Conservation (phyloP, 1,284 basidiomycete species). For the Neonothopanus nambi region DNA sequence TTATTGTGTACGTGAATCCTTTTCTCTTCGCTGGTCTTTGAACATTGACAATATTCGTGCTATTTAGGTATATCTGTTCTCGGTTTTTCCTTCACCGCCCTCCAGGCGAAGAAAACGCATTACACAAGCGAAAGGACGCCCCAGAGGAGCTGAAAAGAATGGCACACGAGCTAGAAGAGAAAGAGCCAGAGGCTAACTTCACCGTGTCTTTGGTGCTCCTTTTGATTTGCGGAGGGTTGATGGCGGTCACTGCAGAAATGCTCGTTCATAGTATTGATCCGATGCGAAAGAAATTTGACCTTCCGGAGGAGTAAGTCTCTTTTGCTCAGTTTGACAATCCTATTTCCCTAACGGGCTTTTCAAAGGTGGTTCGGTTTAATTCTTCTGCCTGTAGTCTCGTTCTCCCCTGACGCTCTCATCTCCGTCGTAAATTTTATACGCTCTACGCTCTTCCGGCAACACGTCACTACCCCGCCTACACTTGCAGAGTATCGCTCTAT, state of each 20-base stretch:
- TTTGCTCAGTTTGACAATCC: not conserved
- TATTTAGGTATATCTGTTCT: constrained; percentile 57
- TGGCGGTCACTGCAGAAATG: constrained; percentile 69
- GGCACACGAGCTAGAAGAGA: constrained; percentile 39
- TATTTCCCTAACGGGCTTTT: not conserved
- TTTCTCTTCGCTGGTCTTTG: not conserved
- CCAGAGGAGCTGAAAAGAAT: constrained; percentile 45
- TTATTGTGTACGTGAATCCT: constrained; percentile 48
- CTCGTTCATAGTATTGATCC: constrained; percentile 62
- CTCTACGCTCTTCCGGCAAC: constrained; percentile 30
- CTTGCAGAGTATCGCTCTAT: constrained; percentile 61
- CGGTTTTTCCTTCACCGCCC: constrained; percentile 69
- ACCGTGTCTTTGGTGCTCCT: constrained; percentile 58
- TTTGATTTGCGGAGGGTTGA: constrained; percentile 50
- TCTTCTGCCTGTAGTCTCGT: constrained; percentile 67
- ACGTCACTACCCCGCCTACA: constrained; percentile 42
- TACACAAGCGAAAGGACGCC: constrained; percentile 41
- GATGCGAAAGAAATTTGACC: constrained; percentile 41
- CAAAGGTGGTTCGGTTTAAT: constrained; percentile 69
- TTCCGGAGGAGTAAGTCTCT: constrained; percentile 48
- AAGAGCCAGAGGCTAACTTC: constrained; percentile 58
- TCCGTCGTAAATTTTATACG: constrained; percentile 54
- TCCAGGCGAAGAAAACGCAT: constrained; percentile 51
- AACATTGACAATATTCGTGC: too few relatives aligned
- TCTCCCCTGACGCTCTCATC: constrained; percentile 64